Percentiles rank a stretch among this genome's conserved stretches.
These are phyloP conservation scores for Naematelia encephala DNA, from an alignment of 768 basidiomycete species.

Conservation along the genomic window DNA sequence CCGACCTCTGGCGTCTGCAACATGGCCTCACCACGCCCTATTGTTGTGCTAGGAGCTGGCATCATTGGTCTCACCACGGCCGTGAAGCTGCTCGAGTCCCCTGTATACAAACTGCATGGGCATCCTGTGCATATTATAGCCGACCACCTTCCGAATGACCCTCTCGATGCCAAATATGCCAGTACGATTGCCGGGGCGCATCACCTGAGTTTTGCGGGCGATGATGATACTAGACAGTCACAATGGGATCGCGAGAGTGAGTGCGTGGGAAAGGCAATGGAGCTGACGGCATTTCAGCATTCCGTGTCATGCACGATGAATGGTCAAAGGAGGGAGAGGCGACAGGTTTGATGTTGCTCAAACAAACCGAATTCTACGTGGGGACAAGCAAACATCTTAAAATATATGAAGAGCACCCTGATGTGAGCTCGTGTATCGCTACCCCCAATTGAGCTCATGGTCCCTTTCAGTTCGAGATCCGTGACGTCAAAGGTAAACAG, in stretches of 20 bases:
- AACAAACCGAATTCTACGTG: slow-evolving; percentile 49
- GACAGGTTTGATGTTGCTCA: slow-evolving; percentile 43
- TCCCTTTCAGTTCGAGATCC: slow-evolving; percentile 14
- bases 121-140: slow-evolving; percentile 45
- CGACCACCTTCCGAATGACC: slow-evolving; percentile 44
- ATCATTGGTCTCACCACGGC: slow-evolving; percentile 52
- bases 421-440: slow-evolving; percentile 31
- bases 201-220: slow-evolving; percentile 50
- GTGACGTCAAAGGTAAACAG: background rate
- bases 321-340: slow-evolving; percentile 19
- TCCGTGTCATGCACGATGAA: slow-evolving; percentile 44
- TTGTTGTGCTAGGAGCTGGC: slow-evolving; percentile 50
- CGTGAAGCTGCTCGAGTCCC: slow-evolving; percentile 39
- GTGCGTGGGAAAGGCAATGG: slow-evolving; percentile 9
- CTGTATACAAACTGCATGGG: background rate
- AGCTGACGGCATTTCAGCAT: slow-evolving; percentile 25
- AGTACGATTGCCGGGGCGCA: slow-evolving; percentile 48
- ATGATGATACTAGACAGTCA: slow-evolving; percentile 42
- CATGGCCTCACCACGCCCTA: too few relatives aligned
- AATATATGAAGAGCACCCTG: slow-evolving; percentile 47
- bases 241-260: slow-evolving; percentile 42
- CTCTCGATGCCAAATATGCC: slow-evolving; percentile 38
- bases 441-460: slow-evolving; percentile 3
- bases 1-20: too few relatives aligned
- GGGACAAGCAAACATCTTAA: slow-evolving; percentile 42